phyloP scores from a whole-genome alignment of 1,284 basidiomycete species.

The Stereum hirsutum region DNA sequence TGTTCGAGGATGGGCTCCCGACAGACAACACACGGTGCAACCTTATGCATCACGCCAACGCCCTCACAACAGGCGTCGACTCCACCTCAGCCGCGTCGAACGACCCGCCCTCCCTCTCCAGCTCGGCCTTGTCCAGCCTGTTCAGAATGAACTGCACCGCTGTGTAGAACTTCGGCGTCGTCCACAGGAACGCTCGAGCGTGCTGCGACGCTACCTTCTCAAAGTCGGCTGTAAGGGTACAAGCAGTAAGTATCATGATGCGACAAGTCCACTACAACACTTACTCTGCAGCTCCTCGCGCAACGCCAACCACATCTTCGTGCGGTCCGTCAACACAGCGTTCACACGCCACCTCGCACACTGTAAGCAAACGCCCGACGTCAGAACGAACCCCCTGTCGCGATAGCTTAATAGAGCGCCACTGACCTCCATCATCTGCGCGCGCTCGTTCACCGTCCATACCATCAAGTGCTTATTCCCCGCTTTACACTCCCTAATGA shows the following conservation, averaged over 20 bases:
- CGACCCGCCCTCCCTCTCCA: slow-evolving; percentile 19
- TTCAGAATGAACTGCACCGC: slow-evolving; percentile 23
- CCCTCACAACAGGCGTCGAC: slow-evolving; percentile 5
- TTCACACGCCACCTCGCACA: slow-evolving; percentile 88
- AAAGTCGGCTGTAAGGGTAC: slow-evolving; percentile 47
- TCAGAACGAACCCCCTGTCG: background rate
- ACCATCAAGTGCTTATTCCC: slow-evolving; percentile 87
- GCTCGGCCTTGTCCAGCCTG: background rate
- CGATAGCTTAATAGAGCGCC: background rate
- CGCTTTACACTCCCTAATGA: slow-evolving; percentile 69
- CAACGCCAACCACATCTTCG: slow-evolving; percentile 69
- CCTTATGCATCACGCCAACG: background rate
- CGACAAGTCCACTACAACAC: slow-evolving; percentile 14
- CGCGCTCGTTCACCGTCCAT: slow-evolving; percentile 92
- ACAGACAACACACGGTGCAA: no score
- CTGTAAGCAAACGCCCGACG: slow-evolving; percentile 31
- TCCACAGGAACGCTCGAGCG: slow-evolving; percentile 71
- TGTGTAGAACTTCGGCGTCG: slow-evolving; percentile 50
- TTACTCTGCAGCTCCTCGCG: slow-evolving; percentile 57
- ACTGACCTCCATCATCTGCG: slow-evolving; percentile 88
- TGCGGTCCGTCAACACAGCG: slow-evolving; percentile 85
- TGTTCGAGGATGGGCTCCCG: no score
- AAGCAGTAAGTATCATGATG: slow-evolving; percentile 4
- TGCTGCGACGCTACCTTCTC: slow-evolving; percentile 51
- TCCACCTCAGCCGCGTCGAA: slow-evolving; percentile 10